A percentile compares a stretch with the other conserved stretches of the same genome.
Conservation (phyloP, 805 yeast genomes). For the Wickerhamomyces mucosus region DNA sequence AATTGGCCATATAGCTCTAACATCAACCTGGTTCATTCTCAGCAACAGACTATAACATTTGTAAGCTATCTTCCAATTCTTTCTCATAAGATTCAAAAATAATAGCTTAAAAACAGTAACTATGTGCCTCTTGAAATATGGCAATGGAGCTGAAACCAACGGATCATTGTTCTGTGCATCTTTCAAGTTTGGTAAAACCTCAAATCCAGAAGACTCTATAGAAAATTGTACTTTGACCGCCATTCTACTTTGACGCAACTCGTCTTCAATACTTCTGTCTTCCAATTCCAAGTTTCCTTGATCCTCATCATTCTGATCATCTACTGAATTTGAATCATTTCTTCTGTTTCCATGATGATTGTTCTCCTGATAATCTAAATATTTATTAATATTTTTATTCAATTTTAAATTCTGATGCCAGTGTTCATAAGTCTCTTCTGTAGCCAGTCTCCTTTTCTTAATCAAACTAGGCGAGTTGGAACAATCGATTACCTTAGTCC, state of each 20-base stretch:
- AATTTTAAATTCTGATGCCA: slow-evolving; percentile 13
- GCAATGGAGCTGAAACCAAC: not conserved
- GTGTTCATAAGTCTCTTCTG: slow-evolving; percentile 17
- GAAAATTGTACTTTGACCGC: not conserved
- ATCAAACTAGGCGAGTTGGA: too few species aligned
- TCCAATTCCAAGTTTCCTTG: slow-evolving; percentile 1
- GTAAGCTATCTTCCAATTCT: slow-evolving; percentile 49
- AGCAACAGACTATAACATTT: slow-evolving; percentile 40
- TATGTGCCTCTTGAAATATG: slow-evolving; percentile 7
- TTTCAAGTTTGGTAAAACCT: slow-evolving; percentile 7
- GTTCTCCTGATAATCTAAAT: not conserved
- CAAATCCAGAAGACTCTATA: slow-evolving; percentile 6
- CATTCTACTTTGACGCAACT: not conserved
- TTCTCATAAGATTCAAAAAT: slow-evolving; percentile 36
- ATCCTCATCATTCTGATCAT: slow-evolving; percentile 11
- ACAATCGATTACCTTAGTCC: too few species aligned
- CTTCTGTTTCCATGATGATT: not conserved
- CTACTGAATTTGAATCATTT: slow-evolving; percentile 1
- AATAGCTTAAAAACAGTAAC: slow-evolving; percentile 18
- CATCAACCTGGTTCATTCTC: slow-evolving; percentile 39
- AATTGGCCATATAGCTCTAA: slow-evolving; percentile 52
- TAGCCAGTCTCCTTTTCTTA: slow-evolving; percentile 3
- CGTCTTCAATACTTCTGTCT: not conserved
- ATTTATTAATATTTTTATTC: slow-evolving; percentile 5
- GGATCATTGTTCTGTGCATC: not conserved